Conservation (phyloP, 2,329 filamentous ascomycete species). For the Bipolaris sorokiniana region DNA sequence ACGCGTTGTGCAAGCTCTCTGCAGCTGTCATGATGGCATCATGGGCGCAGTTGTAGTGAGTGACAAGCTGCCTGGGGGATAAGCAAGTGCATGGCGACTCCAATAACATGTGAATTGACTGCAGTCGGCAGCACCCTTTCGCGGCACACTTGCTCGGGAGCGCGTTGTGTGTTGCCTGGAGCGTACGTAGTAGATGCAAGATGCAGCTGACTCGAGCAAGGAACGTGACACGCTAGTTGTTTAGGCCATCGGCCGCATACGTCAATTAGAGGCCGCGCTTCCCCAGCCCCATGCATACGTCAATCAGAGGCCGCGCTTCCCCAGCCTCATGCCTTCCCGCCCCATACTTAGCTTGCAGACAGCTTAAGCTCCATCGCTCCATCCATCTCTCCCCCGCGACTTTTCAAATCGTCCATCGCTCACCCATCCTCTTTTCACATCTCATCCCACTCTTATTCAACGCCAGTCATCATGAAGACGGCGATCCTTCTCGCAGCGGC, state of each 20-base stretch:
- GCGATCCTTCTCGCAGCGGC: slow-evolving; percentile 78
- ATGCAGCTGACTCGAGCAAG: slow-evolving; percentile 6
- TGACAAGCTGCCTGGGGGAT: neutral
- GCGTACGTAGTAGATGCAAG: neutral
- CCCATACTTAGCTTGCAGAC: slow-evolving; percentile 18
- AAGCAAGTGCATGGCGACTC: neutral
- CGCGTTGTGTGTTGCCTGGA: slow-evolving; percentile 1
- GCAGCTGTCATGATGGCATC: neutral
- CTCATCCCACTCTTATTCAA: slow-evolving; percentile 8
- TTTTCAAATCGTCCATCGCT: slow-evolving; percentile 13
- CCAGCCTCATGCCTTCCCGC: slow-evolving; percentile 8
- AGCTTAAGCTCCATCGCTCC: slow-evolving; percentile 19
- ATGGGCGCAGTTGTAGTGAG: too few relatives aligned
- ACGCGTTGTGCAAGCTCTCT: neutral
- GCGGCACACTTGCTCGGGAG: neutral
- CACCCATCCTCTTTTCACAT: slow-evolving; percentile 11
- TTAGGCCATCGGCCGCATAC: slow-evolving; percentile 15
- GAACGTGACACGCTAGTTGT: slow-evolving; percentile 17
- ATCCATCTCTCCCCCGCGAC: slow-evolving; percentile 15
- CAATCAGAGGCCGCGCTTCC: slow-evolving; percentile 15
- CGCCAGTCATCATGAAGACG: slow-evolving; percentile 74
- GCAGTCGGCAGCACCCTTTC: too few relatives aligned
- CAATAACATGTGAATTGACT: too few relatives aligned
- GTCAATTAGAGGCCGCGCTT: slow-evolving; percentile 16
- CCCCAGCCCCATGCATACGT: slow-evolving; percentile 14